Conservation (phyloP, 805 yeast genomes). For the Lachancea quebecensis region DNA sequence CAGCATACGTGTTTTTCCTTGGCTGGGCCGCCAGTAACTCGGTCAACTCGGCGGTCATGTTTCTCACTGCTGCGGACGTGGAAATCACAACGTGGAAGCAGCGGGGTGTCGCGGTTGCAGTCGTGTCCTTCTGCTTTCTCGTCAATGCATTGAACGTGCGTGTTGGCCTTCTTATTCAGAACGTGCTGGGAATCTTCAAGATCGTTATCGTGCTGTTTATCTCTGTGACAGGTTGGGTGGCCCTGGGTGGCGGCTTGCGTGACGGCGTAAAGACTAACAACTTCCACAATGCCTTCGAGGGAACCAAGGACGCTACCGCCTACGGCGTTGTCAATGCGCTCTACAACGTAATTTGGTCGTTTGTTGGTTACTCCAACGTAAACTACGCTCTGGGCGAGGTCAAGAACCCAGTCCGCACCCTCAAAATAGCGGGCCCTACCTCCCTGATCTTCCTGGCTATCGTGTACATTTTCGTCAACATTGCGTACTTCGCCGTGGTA, state of each 20-base stretch:
- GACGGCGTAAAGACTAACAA: conserved; percentile 50
- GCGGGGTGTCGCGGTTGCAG: conserved; percentile 69
- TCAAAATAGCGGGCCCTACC: conserved; percentile 66
- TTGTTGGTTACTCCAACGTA: conserved; percentile 75
- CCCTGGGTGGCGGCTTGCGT: conserved; percentile 63
- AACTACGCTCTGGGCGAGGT: conserved; percentile 79
- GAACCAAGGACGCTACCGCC: conserved; percentile 47
- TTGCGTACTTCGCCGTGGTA: conserved; percentile 78
- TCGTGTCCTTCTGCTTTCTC: conserved; percentile 62
- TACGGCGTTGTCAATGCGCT: conserved; percentile 68
- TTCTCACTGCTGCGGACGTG: conserved; percentile 64
- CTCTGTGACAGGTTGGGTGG: conserved; percentile 76
- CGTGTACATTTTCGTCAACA: conserved; percentile 67
- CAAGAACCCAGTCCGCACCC: conserved; percentile 62
- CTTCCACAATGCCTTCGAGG: conserved; percentile 52
- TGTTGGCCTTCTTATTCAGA: conserved; percentile 60
- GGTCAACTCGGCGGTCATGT: conserved; percentile 71
- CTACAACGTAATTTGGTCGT: conserved; percentile 80
- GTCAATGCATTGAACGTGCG: conserved; percentile 56
- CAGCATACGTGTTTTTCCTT: conserved; percentile 62
- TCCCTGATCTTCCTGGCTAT: conserved; percentile 57
- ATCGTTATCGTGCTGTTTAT: conserved; percentile 64
- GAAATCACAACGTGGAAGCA: conserved; percentile 70
- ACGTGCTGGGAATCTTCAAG: conserved; percentile 63
- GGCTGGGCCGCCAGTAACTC: conserved; percentile 88